phyloP scores from a whole-genome alignment of 306 rosid species.

The Cucurbita maxima region DNA sequence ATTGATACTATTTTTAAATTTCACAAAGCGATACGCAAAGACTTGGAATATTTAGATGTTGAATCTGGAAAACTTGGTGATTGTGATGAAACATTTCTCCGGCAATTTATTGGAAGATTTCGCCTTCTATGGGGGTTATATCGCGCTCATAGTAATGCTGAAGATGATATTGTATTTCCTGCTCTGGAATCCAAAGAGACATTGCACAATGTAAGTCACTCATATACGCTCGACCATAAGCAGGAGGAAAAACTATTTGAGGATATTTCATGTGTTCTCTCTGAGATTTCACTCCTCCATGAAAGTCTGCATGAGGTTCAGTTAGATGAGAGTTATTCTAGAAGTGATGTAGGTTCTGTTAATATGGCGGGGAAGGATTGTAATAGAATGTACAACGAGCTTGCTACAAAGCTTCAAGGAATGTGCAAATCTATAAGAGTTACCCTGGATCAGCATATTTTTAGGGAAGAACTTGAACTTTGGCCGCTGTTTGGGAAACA shows the following conservation, averaged over 20 bases:
- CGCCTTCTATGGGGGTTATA: slow-evolving; percentile 96
- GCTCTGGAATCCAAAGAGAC: slow-evolving; percentile 96
- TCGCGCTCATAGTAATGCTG: slow-evolving; percentile 99
- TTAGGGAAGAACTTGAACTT: slow-evolving; percentile 90
- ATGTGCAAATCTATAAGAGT: slow-evolving; percentile 94
- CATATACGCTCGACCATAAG: slow-evolving; percentile 86
- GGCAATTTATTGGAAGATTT: slow-evolving; percentile 82
- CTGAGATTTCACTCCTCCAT: slow-evolving; percentile 74
- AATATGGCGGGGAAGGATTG: slow-evolving; percentile 22
- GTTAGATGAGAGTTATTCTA: slow-evolving; percentile 25
- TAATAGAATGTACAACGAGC: slow-evolving; percentile 59
- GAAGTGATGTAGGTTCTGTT: slow-evolving; percentile 20
- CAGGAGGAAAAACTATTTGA: slow-evolving; percentile 88
- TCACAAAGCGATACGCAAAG: slow-evolving; percentile 95
- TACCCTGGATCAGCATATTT: slow-evolving; percentile 91
- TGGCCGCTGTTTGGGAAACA: slow-evolving; percentile 95
- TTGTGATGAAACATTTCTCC: slow-evolving; percentile 57
- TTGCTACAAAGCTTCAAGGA: slow-evolving; percentile 97
- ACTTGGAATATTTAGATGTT: slow-evolving; percentile 89
- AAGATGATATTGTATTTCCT: slow-evolving; percentile 95
- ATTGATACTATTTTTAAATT: slow-evolving; percentile 96
- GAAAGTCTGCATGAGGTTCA: slow-evolving; percentile 37
- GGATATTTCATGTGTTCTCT: slow-evolving; percentile 71
- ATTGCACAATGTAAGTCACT: slow-evolving; percentile 94
- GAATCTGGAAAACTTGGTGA: slow-evolving; percentile 95